A percentile compares a stretch with the other conserved stretches of the same genome.
Conservation (phyloP, 345 rosid species). For the Gossypium herbaceum region DNA sequence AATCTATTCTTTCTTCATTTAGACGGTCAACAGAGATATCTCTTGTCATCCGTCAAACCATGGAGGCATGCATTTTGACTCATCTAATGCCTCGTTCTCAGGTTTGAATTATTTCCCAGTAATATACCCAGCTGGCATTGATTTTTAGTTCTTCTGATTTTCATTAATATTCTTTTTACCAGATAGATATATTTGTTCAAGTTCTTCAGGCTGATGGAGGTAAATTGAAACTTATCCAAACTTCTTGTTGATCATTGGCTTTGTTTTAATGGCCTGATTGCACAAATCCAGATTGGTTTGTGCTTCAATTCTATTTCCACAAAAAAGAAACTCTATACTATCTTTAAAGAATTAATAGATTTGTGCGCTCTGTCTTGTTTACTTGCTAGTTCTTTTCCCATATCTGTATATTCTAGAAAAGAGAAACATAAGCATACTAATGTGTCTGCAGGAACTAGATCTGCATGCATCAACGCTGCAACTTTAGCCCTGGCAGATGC, state of each 20-base stretch:
- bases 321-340: background rate
- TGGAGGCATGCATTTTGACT: conserved; percentile 89
- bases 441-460: conserved; percentile 63
- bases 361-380: background rate
- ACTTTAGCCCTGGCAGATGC: conserved; percentile 96
- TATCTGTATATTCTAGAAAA: background rate
- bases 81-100: conserved; percentile 88
- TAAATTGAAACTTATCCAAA: conserved; percentile 23
- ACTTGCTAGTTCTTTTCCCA: background rate
- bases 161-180: conserved; percentile 1
- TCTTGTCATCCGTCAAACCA: conserved; percentile 83
- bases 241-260: conserved; percentile 1
- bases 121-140: background rate
- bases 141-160: conserved; percentile 10
- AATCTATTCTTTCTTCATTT: conserved; percentile 18
- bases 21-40: conserved; percentile 98
- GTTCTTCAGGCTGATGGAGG: conserved; percentile 99
- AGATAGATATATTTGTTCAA: conserved; percentile 93
- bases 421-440: background rate
- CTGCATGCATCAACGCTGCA: conserved; percentile 97
- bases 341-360: background rate
- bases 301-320: background rate
- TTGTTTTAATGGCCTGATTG: background rate
- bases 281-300: background rate
- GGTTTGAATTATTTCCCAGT: conserved; percentile 36